These are phyloP conservation scores for Linnemannia zychae DNA, from an alignment of 192 early-diverging fungal species.

Conservation along the genomic window DNA sequence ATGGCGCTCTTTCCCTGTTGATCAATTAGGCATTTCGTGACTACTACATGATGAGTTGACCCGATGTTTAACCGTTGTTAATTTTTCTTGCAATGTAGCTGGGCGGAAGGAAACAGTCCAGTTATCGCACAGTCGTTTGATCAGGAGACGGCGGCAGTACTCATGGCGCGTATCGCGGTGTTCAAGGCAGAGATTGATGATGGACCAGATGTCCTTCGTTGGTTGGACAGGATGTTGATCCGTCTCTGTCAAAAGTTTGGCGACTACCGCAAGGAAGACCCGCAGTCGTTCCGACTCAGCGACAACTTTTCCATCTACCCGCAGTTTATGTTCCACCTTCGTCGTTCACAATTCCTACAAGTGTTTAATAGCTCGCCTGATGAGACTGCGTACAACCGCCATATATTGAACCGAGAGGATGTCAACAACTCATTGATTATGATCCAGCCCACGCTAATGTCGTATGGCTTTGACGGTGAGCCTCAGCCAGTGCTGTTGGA, in stretches of 20 bases:
- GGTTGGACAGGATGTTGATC: conserved; percentile 99
- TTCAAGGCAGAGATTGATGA: conserved; percentile 99
- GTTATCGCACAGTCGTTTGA: conserved; percentile 94
- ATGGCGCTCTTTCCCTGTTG: conserved; percentile 34
- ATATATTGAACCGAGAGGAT: conserved; percentile 95
- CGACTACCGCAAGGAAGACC: conserved; percentile 96
- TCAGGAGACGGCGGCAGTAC: conserved; percentile 96
- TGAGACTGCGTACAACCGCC: conserved; percentile 94
- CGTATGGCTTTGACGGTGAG: conserved; percentile 87
- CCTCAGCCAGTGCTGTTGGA: conserved; percentile 95
- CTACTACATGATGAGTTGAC: neutral
- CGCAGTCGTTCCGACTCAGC: conserved; percentile 87
- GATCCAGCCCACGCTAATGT: conserved; percentile 98
- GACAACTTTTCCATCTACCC: conserved; percentile 99
- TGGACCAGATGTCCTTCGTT: conserved; percentile 95
- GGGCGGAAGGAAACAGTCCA: conserved; percentile 84
- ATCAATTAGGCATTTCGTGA: neutral
- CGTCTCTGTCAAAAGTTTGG: conserved; percentile 98
- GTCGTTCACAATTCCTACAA: conserved; percentile 97
- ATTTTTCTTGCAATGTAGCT: conserved; percentile 24
- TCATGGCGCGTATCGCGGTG: conserved; percentile 97
- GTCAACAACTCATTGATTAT: conserved; percentile 97
- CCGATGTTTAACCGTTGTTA: neutral
- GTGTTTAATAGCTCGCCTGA: conserved; percentile 99
- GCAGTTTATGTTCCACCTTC: conserved; percentile 99